Base-by-base conservation (phyloP, 495 filamentous ascomycete species). In the Monascus purpureus region DNA sequence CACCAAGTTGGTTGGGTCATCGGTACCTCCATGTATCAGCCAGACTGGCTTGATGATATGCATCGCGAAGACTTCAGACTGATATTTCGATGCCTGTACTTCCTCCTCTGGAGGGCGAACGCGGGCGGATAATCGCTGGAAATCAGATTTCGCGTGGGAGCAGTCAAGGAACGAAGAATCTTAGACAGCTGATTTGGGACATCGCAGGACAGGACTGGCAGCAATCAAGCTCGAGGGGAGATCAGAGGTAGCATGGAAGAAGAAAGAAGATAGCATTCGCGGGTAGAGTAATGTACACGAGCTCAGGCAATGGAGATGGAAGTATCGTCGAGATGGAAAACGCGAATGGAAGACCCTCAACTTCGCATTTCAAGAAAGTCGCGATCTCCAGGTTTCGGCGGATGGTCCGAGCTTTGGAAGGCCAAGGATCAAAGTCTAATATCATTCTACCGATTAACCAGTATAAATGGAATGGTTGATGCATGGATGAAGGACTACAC, bases 1-100 rank as follows among this genome's bases (percentile, higher is more conserved):
- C n/a, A n/a, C n/a, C n/a, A n/a, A n/a, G n/a, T n/a, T n/a, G n/a
- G n/a, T n/a, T n/a, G n/a, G 9, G 20, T 9, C 4, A 22, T 22
- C 20, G 20, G 40, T 65, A 86, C 83, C 82, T 62, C 79, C 80
- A 65, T 93, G 90, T 31, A 75, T 85, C 36, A 96, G 73, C 87
- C 87, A 96, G 39, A 76, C 70, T 37, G 88, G 88, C 66, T 87
- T 90, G 54, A 93, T 80, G 56, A 94, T 77, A 63, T 77, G 80
- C 88, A 96, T 84, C 37, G 54, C 46, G 45, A 50, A 42, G 34
- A 17, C 26, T 30, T 27, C 25, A 25, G 25, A 13, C 40, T 33
- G 6, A 28, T 25, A 7, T n/a, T 30, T 14, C 15, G 7, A 5
- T 14, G 6, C 8, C 7, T 30, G 11, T 13, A n/a, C 8, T 31